phyloP scores from a whole-genome alignment of 345 rosid species.

The Hypericum androsaemum region DNA sequence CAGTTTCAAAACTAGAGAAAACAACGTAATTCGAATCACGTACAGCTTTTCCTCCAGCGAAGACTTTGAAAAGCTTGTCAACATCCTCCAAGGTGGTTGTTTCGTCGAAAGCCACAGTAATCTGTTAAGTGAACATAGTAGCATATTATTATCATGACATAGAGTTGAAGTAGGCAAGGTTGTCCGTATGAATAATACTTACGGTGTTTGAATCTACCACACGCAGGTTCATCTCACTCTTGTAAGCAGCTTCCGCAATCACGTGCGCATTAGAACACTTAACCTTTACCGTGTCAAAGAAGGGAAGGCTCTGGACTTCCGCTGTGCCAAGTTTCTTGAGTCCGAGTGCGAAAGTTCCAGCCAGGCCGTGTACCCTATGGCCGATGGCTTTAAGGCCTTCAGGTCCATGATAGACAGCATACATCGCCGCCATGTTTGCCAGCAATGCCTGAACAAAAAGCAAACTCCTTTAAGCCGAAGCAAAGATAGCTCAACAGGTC shows the following conservation, averaged over 20 bases:
- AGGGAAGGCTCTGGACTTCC: constrained; percentile 80
- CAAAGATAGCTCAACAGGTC: constrained; percentile 6
- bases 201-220: constrained; percentile 72
- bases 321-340: constrained; percentile 78
- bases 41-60: constrained; percentile 72
- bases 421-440: constrained; percentile 99
- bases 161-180: constrained; percentile 1
- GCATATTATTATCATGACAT: constrained; percentile 11
- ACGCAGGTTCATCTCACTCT: constrained; percentile 69
- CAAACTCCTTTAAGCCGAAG: constrained; percentile 8
- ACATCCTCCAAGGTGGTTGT: constrained; percentile 93
- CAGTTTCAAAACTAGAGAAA: constrained; percentile 9
- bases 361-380: constrained; percentile 90
- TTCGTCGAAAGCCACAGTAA: constrained; percentile 90
- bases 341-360: constrained; percentile 74
- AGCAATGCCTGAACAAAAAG: constrained; percentile 63
- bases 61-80: constrained; percentile 66
- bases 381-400: constrained; percentile 75
- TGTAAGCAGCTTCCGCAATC: constrained; percentile 64
- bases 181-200: constrained; percentile 25
- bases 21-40: constrained; percentile 19
- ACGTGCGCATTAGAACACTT: constrained; percentile 74
- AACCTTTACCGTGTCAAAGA: constrained; percentile 91
- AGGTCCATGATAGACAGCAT: constrained; percentile 96
- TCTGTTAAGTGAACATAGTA: constrained; percentile 33